These are phyloP conservation scores for Gracilariopsis chorda DNA, from an alignment of 23 red algal genomes.

Conservation along the genomic window DNA sequence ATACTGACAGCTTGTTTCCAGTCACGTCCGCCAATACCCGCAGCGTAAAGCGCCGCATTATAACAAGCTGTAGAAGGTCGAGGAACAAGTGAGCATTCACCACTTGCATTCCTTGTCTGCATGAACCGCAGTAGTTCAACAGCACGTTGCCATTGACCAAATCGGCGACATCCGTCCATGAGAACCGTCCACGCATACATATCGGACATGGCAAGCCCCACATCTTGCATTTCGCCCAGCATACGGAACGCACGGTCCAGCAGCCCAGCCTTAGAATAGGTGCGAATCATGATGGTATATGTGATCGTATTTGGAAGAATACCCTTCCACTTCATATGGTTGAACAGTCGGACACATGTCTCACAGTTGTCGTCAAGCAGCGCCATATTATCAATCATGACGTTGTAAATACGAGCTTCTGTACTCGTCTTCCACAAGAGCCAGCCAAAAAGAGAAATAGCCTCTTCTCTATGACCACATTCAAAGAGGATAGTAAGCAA, in stretches of 20 bases:
- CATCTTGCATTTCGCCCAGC: slow-evolving; percentile 76
- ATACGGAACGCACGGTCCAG: slow-evolving; percentile 56
- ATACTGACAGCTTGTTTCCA: slow-evolving; percentile 32
- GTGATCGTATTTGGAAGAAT: slow-evolving; percentile 43
- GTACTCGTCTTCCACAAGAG: background rate
- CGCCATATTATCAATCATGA: background rate
- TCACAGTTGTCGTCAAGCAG: background rate
- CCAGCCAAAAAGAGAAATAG: slow-evolving; percentile 34
- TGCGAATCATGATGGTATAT: slow-evolving; percentile 39
- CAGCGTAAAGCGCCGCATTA: slow-evolving; percentile 67
- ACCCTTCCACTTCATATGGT: slow-evolving; percentile 35
- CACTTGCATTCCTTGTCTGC: background rate
- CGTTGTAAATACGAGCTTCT: background rate
- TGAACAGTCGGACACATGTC: background rate
- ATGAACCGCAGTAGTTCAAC: slow-evolving; percentile 50
- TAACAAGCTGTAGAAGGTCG: slow-evolving; percentile 38
- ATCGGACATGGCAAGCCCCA: slow-evolving; percentile 50
- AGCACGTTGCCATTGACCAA: slow-evolving; percentile 65
- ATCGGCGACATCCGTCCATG: slow-evolving; percentile 55
- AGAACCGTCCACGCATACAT: slow-evolving; percentile 63
- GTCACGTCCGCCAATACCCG: slow-evolving; percentile 32
- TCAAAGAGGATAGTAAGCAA: slow-evolving; percentile 18
- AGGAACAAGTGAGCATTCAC: slow-evolving; percentile 3
- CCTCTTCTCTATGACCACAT: background rate
- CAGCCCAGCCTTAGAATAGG: background rate